These are phyloP conservation scores for Pseudogymnoascus sp. DNA, from an alignment of 2,329 filamentous ascomycete species.

Conservation along the genomic window DNA sequence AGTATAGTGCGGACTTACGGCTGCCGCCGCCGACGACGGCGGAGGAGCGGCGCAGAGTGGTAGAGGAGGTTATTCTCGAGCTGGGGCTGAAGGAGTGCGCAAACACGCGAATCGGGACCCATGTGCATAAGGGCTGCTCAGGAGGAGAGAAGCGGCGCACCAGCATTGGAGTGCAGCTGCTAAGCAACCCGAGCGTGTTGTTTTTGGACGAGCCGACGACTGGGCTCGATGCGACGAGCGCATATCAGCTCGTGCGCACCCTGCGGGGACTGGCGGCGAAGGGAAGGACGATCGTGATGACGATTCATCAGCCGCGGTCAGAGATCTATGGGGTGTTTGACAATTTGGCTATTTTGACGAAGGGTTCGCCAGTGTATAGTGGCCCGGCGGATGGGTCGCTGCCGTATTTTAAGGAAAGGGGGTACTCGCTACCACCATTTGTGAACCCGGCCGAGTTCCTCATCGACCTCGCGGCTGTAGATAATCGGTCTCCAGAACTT, in stretches of 20 bases:
- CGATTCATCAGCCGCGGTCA: conserved; percentile 68
- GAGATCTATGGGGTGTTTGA: conserved; percentile 76
- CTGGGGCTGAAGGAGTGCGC: conserved; percentile 70
- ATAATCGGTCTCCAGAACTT: conserved; percentile 59
- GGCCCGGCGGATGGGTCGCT: conserved; percentile 50
- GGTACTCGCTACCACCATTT: conserved; percentile 56
- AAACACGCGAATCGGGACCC: conserved; percentile 63
- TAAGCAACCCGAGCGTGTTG: conserved; percentile 69
- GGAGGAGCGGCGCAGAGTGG: conserved; percentile 51
- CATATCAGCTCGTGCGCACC: conserved; percentile 63
- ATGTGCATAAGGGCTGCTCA: conserved; percentile 64
- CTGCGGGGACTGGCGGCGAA: conserved; percentile 58
- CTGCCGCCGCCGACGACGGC: conserved; percentile 53
- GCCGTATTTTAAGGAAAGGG: conserved; percentile 53
- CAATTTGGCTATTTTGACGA: conserved; percentile 58
- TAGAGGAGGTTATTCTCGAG: conserved; percentile 69
- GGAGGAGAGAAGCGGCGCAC: conserved; percentile 70
- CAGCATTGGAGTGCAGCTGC: conserved; percentile 67
- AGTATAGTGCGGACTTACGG: conserved; percentile 63
- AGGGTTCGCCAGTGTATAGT: conserved; percentile 59
- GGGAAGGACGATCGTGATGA: conserved; percentile 62
- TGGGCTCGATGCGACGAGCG: conserved; percentile 67
- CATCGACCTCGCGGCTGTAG: conserved; percentile 65
- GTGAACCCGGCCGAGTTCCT: conserved; percentile 72
- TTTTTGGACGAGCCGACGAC: conserved; percentile 76